phyloP scores from a whole-genome alignment of 768 basidiomycete genomes.

The Lanmaoa pseudosensibilis region DNA sequence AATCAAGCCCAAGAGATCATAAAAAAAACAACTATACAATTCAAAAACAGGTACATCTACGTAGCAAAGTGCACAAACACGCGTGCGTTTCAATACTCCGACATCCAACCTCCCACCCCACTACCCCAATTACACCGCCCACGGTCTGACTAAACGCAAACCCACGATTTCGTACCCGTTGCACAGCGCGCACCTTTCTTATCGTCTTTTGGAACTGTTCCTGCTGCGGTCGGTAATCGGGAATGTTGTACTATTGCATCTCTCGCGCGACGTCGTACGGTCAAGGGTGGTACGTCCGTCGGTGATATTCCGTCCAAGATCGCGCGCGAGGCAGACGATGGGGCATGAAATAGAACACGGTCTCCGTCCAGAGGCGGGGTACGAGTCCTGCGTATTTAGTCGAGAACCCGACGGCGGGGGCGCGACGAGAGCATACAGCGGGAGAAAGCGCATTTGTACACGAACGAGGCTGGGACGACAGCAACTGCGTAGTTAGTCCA shows the following conservation, averaged over 20 bases:
- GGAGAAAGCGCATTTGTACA: conserved; percentile 92
- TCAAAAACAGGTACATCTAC: no score
- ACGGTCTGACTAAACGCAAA: conserved; percentile 99
- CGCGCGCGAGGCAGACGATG: conserved; percentile 78
- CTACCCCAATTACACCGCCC: no score
- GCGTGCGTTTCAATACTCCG: no score
- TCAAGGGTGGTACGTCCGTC: conserved; percentile 82
- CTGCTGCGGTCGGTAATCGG: conserved; percentile 94
- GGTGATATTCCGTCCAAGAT: conserved; percentile 98
- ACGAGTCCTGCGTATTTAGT: conserved; percentile 89
- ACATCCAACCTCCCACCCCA: no score
- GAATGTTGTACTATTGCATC: conserved; percentile 97
- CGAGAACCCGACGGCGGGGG: conserved; percentile 84
- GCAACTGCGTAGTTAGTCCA: conserved; percentile 99
- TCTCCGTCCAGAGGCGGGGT: conserved; percentile 83
- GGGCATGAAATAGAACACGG: conserved; percentile 87
- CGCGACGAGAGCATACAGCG: conserved; percentile 87
- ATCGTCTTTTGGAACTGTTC: conserved; percentile 99
- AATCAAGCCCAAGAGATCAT: no score
- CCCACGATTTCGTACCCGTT: conserved; percentile 95
- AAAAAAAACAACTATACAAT: no score
- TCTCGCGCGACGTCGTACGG: conserved; percentile 98
- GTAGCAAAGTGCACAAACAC: no score
- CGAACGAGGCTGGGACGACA: conserved; percentile 95
- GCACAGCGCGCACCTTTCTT: conserved; percentile 98